Conservation (phyloP, 176 grass and related monocot species). For the Eleusine indica region DNA sequence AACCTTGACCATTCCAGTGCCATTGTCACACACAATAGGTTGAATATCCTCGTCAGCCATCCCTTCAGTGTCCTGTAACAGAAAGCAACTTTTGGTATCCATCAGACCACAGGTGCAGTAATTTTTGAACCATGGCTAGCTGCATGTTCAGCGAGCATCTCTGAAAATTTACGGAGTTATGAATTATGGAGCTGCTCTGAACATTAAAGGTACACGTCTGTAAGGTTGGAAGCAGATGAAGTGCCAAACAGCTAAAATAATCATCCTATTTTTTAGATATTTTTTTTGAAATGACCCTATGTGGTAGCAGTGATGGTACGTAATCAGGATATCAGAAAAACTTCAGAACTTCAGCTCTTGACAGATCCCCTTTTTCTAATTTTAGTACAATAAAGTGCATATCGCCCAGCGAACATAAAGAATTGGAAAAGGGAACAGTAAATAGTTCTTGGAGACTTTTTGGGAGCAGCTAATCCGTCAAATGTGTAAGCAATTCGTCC, state of each 20-base stretch:
- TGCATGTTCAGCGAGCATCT: neutral
- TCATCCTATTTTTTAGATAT: neutral
- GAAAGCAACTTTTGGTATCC: neutral
- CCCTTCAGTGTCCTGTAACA: slow-evolving; percentile 29
- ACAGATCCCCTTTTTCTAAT: neutral
- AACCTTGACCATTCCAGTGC: slow-evolving; percentile 95
- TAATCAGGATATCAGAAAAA: slow-evolving; percentile 12
- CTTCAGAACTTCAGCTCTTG: neutral
- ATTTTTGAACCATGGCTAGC: neutral
- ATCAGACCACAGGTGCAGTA: neutral
- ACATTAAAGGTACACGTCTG: neutral
- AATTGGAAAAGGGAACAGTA: neutral
- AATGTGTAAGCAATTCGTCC: neutral
- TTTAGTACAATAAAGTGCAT: neutral
- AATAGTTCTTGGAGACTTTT: neutral
- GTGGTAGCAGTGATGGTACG: neutral
- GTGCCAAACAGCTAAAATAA: neutral
- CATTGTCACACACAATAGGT: slow-evolving; percentile 82
- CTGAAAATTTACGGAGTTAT: neutral
- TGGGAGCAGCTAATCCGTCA: neutral
- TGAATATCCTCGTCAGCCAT: slow-evolving; percentile 90
- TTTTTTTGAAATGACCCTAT: neutral
- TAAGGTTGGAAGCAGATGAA: neutral
- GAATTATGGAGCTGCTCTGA: neutral
- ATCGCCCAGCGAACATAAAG: neutral